Percentiles rank a stretch among this genome's conserved stretches.
phyloP scores from a whole-genome alignment of 371 early-diverging fungal species.

The Mucor plumbeus region DNA sequence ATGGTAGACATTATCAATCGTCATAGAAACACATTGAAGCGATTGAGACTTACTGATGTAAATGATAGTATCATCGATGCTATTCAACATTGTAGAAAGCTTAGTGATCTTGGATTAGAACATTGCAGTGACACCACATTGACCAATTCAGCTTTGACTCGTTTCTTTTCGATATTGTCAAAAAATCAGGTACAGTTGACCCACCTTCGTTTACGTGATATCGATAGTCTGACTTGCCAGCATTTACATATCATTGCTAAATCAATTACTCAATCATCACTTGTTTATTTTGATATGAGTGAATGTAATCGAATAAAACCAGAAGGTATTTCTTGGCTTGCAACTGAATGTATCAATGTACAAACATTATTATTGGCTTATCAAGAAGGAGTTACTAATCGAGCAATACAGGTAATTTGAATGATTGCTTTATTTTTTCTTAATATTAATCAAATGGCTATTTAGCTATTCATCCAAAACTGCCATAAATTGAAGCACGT shows the following conservation, averaged over 20 bases:
- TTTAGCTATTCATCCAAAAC: conserved; percentile 26
- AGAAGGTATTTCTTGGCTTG: conserved; percentile 34
- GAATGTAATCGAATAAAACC: conserved; percentile 41
- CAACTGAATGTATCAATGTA: conserved; percentile 30
- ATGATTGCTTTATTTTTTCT: background rate
- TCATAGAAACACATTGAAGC: conserved; percentile 34
- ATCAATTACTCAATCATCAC: conserved; percentile 10
- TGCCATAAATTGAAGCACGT: conserved; percentile 30
- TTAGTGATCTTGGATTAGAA: conserved; percentile 46
- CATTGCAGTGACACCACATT: conserved; percentile 37
- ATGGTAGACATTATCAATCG: conserved; percentile 38
- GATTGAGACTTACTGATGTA: conserved; percentile 46
- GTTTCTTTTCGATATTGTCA: conserved; percentile 21
- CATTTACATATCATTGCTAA: conserved; percentile 32
- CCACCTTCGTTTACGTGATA: conserved; percentile 46
- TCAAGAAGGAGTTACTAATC: conserved; percentile 45
- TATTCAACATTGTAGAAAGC: conserved; percentile 30
- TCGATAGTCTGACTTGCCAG: conserved; percentile 37
- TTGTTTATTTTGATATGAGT: conserved; percentile 44
- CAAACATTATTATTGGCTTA: conserved; percentile 38
- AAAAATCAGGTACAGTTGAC: conserved; percentile 17
- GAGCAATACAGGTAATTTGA: conserved; percentile 36
- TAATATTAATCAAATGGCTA: background rate
- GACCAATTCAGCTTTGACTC: conserved; percentile 27
- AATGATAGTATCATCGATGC: conserved; percentile 39